Evolutionary conservation across 306 rosid species (phyloP), one percentile per base, ranked within the genome.

Genomic region (Ceratonia siliqua): DNA sequence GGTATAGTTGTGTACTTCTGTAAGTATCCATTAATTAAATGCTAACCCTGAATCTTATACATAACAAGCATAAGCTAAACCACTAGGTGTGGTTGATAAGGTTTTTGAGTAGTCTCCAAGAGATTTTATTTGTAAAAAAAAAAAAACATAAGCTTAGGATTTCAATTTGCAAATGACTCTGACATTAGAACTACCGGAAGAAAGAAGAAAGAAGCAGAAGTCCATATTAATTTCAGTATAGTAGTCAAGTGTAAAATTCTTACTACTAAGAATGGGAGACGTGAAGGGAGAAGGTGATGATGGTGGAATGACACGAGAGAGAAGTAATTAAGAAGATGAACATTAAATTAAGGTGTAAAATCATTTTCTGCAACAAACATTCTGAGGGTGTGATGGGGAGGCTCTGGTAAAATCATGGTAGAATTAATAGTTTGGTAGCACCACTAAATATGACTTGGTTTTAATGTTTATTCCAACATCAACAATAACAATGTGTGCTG

Each of bases 271-370:
- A 46, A 43, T 42, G n/a, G 25, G 1, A 55, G 21, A 10, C 3
- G 5, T 25, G 25, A 55, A 14, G 3, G 32, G 38, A 5, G 20
- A 20, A 20, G 17, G 13, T 63, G 63, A 50, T 36, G 43, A 52
- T 52, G 79, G 39, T 75, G 55, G 56, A 27, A 11, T 53, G 73
- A 17, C 25, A 64, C 64, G 46, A 17, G 35, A 27, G 17, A 27
- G 25, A 55, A 41, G 20, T 41, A 66, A 53, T 54, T 18, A 76
- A 54, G 74, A 54, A 76, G 64, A 45, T 50, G 54, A 28, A 35
- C 17, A n/a, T n/a, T n/a, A n/a, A n/a, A 58, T 20, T 45, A 57
- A 10, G 45, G 42, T 42, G 33, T 73, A 28, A 56, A 73, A 57
- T 42, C 48, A 62, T 62, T 74, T 74, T 33, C 25, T 21, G 1